Evolutionary conservation across 2,329 filamentous ascomycete genomes (phyloP), one percentile per base, ranked within the genome.

Genomic region (Dothistroma septosporum): DNA sequence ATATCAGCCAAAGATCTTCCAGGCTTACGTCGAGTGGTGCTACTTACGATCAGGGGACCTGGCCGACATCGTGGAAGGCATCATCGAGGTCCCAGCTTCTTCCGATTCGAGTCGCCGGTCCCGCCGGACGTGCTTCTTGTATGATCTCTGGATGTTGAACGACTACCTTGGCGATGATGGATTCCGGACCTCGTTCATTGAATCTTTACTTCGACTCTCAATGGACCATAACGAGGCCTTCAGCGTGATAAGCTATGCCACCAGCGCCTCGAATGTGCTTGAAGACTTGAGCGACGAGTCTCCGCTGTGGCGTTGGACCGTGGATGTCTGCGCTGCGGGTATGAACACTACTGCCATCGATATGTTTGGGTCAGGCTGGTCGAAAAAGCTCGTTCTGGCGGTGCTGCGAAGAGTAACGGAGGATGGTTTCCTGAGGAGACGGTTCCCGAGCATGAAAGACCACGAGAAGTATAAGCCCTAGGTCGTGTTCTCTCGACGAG

Each of bases 11-110:
- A 32, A 24, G 1, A 31, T 53, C 0, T 68, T 69, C 55, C 32
- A 49, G 8, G 32, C 65, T 4, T 71, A 70, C 44, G 33, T 65
- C 10, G 35, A 64, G 19, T 64, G 59, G 58, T 37, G 69, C 0
- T 69, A 71, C 58, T 41, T 16, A 4, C 7, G n/a, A 41, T 16
- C 37, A 12, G 1, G 1, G 6, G 14, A 44, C 37, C 7, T 44
- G 11, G 10, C 37, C 37, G 37, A n/a, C 1, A 12, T 44, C 37
- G 16, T 44, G 6, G 37, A 44, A 6, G 37, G 6, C 37, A 44
- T 14, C 16, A 16, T 12, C 37, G 2, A 44, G 14, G 37, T 6
- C 37, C 12, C 7, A n/a, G n/a, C n/a, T n/a, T n/a, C n/a, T n/a
- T n/a, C n/a, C n/a, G n/a, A n/a, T n/a, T n/a, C n/a, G n/a, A n/a